A percentile compares a stretch with the other conserved stretches of the same genome.
These are phyloP conservation scores for Salix exigua DNA, from an alignment of 345 rosid genomes.

Conservation along the genomic window DNA sequence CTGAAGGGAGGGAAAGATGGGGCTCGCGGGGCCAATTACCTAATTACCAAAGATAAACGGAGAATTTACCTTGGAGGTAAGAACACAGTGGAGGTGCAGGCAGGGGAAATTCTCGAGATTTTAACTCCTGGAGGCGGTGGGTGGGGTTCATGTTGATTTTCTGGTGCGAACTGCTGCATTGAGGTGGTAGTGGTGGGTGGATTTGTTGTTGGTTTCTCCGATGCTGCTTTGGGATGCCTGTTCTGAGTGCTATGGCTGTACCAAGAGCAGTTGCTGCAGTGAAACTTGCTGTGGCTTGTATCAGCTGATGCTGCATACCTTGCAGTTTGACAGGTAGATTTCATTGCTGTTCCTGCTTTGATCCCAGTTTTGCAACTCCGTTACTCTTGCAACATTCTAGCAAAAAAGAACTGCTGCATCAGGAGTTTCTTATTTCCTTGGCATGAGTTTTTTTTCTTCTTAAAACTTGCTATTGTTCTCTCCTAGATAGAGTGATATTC, in stretches of 20 bases:
- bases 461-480: neutral
- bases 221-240: neutral
- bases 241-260: neutral
- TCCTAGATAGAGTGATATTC: neutral
- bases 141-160: conserved; percentile 44
- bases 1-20: conserved; percentile 70
- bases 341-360: neutral
- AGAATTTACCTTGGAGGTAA: conserved; percentile 80
- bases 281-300: neutral
- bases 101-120: conserved; percentile 82
- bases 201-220: neutral
- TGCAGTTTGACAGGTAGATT: neutral
- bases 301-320: neutral
- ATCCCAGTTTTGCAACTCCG: neutral
- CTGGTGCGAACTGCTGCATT: neutral
- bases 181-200: neutral
- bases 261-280: neutral
- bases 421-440: neutral
- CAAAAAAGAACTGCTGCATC: neutral
- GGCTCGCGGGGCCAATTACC: conserved; percentile 84
- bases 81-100: conserved; percentile 67
- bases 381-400: neutral
- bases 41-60: conserved; percentile 55
- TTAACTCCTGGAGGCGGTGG: conserved; percentile 94
- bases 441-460: neutral